Evolutionary conservation across 1,284 basidiomycete species (phyloP).

Genomic region (Wolfiporia cocos): DNA sequence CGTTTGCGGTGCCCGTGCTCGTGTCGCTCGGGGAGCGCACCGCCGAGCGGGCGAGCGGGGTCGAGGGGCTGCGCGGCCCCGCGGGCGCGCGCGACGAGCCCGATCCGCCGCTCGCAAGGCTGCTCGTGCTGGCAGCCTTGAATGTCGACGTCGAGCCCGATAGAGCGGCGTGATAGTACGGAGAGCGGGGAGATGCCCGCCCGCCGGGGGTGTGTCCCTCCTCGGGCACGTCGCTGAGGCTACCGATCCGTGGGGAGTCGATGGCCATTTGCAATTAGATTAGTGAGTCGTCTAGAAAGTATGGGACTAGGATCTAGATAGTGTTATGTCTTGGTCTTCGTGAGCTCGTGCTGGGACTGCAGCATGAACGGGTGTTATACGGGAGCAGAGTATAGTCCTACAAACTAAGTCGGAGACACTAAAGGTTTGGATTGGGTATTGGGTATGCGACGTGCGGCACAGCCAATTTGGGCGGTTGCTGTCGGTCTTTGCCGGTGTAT

Average conservation of each 20-base stretch:
- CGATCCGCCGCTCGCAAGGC: conserved; percentile 12
- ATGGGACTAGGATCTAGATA: too few relatives aligned
- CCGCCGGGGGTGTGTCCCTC: conserved; percentile 26
- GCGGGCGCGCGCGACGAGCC: background rate
- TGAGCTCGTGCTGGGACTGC: too few relatives aligned
- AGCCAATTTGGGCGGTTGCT: too few relatives aligned
- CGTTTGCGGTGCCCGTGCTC: conserved; percentile 4
- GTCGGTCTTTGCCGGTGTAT: too few relatives aligned
- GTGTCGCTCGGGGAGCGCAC: conserved; percentile 13
- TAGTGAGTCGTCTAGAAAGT: too few relatives aligned
- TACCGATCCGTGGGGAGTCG: conserved; percentile 18
- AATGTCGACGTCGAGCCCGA: conserved; percentile 26
- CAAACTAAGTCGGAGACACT: too few relatives aligned
- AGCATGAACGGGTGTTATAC: too few relatives aligned
- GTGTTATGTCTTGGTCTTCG: too few relatives aligned
- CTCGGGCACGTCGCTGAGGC: conserved; percentile 38
- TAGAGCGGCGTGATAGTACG: conserved; percentile 25
- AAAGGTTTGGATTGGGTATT: too few relatives aligned
- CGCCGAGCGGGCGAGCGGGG: conserved; percentile 8
- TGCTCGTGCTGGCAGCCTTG: conserved; percentile 24
- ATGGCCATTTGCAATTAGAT: too few relatives aligned
- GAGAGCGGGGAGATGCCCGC: conserved; percentile 19
- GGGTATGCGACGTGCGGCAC: too few relatives aligned
- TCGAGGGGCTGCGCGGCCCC: conserved; percentile 11
- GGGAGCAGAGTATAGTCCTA: too few relatives aligned